These are phyloP conservation scores for Betula pendula DNA, from an alignment of 306 rosid genomes.

Conservation along the genomic window DNA sequence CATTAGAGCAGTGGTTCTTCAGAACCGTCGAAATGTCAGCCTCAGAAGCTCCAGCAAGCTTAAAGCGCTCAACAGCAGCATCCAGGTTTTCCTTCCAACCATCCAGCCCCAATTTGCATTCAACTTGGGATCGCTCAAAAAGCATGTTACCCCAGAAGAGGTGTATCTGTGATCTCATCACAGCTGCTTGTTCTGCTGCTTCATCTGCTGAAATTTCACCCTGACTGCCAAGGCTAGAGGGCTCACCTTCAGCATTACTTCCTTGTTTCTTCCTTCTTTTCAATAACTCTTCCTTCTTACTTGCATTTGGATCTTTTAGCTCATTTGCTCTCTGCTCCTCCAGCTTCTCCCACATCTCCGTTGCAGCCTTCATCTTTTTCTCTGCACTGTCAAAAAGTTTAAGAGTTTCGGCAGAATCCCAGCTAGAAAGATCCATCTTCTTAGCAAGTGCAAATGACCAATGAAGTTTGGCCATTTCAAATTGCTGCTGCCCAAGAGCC, in stretches of 20 bases:
- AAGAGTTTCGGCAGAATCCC: conserved; percentile 80
- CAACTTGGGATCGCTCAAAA: conserved; percentile 94
- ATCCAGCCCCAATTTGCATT: conserved; percentile 69
- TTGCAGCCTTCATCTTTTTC: conserved; percentile 92
- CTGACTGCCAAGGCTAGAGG: conserved; percentile 50
- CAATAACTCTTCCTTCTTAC: conserved; percentile 75
- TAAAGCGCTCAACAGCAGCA: conserved; percentile 81
- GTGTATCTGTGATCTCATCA: conserved; percentile 97
- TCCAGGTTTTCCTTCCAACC: conserved; percentile 84
- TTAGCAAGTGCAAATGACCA: conserved; percentile 94
- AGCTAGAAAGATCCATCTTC: conserved; percentile 72
- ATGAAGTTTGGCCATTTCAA: conserved; percentile 97
- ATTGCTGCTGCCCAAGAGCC: conserved; percentile 93
- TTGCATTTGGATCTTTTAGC: conserved; percentile 74
- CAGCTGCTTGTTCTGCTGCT: conserved; percentile 90
- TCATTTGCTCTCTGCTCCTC: conserved; percentile 90
- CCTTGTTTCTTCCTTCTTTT: conserved; percentile 79
- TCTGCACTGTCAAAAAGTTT: conserved; percentile 78
- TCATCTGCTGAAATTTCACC: conserved; percentile 72
- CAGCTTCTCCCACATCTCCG: conserved; percentile 96
- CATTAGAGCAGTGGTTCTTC: conserved; percentile 88
- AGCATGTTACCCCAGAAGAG: conserved; percentile 98
- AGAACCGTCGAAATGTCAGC: conserved; percentile 75
- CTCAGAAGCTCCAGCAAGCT: conserved; percentile 95
- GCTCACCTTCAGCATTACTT: conserved; percentile 55